A percentile compares a stretch with the other conserved stretches of the same genome.
These are phyloP conservation scores for Cylindrodendrum hubeiense DNA, from an alignment of 2,329 filamentous ascomycete genomes.

Conservation along the genomic window DNA sequence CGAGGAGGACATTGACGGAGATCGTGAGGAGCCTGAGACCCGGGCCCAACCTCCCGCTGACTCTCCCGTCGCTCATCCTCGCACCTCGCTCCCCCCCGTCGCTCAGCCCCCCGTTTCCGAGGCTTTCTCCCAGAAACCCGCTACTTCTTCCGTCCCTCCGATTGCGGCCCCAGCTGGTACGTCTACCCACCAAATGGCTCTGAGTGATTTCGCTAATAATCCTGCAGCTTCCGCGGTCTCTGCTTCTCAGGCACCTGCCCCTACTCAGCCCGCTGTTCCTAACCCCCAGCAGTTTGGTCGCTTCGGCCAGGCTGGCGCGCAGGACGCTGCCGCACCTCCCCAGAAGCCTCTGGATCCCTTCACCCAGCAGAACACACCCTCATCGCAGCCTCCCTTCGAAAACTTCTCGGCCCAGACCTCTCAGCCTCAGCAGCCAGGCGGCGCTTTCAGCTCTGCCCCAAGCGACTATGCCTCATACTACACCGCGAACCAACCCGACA, in stretches of 20 bases:
- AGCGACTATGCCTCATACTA: conserved; percentile 90
- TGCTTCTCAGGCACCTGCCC: conserved; percentile 32
- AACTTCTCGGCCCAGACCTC: conserved; percentile 69
- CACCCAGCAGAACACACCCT: conserved; percentile 74
- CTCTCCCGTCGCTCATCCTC: conserved; percentile 87
- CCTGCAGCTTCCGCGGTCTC: conserved; percentile 32
- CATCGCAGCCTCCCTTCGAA: conserved; percentile 70
- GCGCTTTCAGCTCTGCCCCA: conserved; percentile 78
- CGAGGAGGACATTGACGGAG: conserved; percentile 91
- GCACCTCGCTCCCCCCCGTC: conserved; percentile 86
- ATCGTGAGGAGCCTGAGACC: conserved; percentile 95
- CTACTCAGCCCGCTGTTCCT: conserved; percentile 64
- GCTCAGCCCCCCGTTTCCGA: conserved; percentile 69
- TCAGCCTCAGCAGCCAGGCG: conserved; percentile 71
- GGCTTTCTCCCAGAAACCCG: conserved; percentile 67
- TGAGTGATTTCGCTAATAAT: conserved; percentile 24
- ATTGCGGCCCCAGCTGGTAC: conserved; percentile 52
- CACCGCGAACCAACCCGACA: conserved; percentile 78
- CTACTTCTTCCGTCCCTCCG: conserved; percentile 55
- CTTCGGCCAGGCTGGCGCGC: conserved; percentile 72
- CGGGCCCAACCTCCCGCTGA: conserved; percentile 93
- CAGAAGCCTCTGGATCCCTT: conserved; percentile 93
- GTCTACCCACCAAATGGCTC: conserved; percentile 6
- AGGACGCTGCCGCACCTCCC: conserved; percentile 67
- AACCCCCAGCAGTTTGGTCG: conserved; percentile 77